Conservation (phyloP, 73 alveolate species). For the Stentor coeruleus region DNA sequence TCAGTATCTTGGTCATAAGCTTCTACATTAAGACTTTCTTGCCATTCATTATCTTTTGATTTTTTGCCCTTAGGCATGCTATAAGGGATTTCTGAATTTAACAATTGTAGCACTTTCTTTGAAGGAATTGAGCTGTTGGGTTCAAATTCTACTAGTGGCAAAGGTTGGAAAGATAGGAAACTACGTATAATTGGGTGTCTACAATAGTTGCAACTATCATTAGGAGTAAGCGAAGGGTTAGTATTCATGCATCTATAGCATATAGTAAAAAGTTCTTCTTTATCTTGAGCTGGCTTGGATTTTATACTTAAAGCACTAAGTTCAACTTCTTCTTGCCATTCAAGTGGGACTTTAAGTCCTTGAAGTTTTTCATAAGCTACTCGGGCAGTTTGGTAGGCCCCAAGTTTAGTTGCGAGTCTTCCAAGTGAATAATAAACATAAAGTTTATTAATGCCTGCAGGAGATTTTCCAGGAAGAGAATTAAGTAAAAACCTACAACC, state of each 20-base stretch:
- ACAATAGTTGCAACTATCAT: conserved; percentile 80
- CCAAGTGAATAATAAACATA: conserved; percentile 80
- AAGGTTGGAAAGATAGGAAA: conserved; percentile 83
- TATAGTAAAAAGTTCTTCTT: conserved; percentile 70
- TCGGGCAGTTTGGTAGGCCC: conserved; percentile 91
- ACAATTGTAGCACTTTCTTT: conserved; percentile 67
- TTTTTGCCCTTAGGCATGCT: conserved; percentile 29
- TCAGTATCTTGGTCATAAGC: conserved; percentile 57
- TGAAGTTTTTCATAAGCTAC: conserved; percentile 91
- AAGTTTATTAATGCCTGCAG: conserved; percentile 60
- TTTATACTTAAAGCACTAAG: conserved; percentile 79
- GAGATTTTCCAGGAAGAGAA: conserved; percentile 48
- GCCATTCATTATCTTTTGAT: conserved; percentile 64
- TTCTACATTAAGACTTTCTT: conserved; percentile 50
- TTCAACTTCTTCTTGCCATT: conserved; percentile 96
- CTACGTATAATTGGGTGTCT: conserved; percentile 93
- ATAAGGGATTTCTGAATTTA: conserved; percentile 72
- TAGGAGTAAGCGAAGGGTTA: conserved; percentile 65
- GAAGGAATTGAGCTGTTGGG: conserved; percentile 65
- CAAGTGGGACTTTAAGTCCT: conserved; percentile 75
- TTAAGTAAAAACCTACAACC: conserved; percentile 77
- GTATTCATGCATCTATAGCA: conserved; percentile 84
- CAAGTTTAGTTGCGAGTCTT: conserved; percentile 72
- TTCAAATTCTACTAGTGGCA: conserved; percentile 84
- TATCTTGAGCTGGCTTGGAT: conserved; percentile 92